Evolutionary conservation across 768 basidiomycete genomes (phyloP).

Genomic region (Fomitopsis serialis): DNA sequence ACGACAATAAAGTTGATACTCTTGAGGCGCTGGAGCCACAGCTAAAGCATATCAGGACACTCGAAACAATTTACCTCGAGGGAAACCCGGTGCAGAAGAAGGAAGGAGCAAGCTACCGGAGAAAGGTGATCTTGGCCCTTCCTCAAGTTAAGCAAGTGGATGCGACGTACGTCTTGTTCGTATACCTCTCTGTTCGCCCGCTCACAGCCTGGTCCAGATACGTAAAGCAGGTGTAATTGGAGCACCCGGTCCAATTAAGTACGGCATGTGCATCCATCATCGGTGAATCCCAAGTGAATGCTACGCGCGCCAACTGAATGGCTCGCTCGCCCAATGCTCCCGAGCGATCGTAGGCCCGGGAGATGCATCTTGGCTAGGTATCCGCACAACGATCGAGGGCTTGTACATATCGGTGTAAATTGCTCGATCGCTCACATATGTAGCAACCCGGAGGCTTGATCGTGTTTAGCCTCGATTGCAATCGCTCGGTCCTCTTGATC

Average conservation of each 20-base stretch:
- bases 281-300: background rate
- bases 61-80: conserved; percentile 92
- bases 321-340: background rate
- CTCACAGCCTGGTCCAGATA: conserved; percentile 10
- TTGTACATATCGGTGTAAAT: background rate
- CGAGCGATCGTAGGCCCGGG: background rate
- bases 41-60: conserved; percentile 49
- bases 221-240: conserved; percentile 12
- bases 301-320: background rate
- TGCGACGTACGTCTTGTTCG: conserved; percentile 67
- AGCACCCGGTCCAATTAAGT: background rate
- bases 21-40: conserved; percentile 64
- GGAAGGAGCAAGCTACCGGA: conserved; percentile 74
- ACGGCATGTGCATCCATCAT: background rate
- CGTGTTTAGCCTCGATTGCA: background rate
- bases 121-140: conserved; percentile 84
- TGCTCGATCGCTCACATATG: background rate
- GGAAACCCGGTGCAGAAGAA: conserved; percentile 85
- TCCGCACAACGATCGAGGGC: background rate
- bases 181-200: background rate
- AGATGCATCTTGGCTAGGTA: background rate
- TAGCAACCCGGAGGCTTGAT: background rate
- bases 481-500: background rate
- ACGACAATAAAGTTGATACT: conserved; percentile 77
- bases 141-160: conserved; percentile 93